Evolutionary conservation across 345 rosid genomes (phyloP), one percentile per base, ranked within the genome.

Genomic region (Dipteronia sinensis): DNA sequence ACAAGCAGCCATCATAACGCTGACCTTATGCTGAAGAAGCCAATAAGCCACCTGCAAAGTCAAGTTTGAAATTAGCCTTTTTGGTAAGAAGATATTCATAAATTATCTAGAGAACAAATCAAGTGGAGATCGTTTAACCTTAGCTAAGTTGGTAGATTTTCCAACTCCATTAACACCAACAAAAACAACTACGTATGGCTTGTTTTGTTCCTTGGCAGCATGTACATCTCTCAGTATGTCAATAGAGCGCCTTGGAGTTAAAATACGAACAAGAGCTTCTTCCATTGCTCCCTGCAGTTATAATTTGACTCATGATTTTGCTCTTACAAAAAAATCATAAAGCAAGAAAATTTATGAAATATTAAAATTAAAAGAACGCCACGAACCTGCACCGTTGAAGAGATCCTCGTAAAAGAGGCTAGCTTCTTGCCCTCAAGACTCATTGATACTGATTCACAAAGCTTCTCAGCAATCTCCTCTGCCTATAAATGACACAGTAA

Each of bases 161-260:
- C 99, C 99, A 77, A 96, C 99, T 72, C 99, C 98, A 78, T 96
- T 96, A 80, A 96, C 98, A 81, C 99, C 99, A 66, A 96, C 97
- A 85, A 96, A 96, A 72, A 96, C 98, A 64, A 96, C 87, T 81
- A 96, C 98, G 77, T 95, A 95, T n/a, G 98, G 97, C 64, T 87
- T 96, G 83, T 88, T 83, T 74, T 94, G 98, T 81, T 94, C 99
- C 87, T 87, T 96, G 62, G 97, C 93, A 83, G 93, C 93, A 79
- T 94, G 94, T 55, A 96, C 98, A 65, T 94, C 99, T 85, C 98
- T 88, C 83, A 96, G 65, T 77, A 97, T 94, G 86, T 97, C 99
- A 78, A 94, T 93, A 44, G 99, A 94, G 72, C 98, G 94, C 83
- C 90, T 93, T 2, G 99, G 99, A 85, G 99, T 97, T 84, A 97